These are phyloP conservation scores for Entomophthora muscae DNA, from an alignment of 371 early-diverging fungal species.

Conservation along the genomic window DNA sequence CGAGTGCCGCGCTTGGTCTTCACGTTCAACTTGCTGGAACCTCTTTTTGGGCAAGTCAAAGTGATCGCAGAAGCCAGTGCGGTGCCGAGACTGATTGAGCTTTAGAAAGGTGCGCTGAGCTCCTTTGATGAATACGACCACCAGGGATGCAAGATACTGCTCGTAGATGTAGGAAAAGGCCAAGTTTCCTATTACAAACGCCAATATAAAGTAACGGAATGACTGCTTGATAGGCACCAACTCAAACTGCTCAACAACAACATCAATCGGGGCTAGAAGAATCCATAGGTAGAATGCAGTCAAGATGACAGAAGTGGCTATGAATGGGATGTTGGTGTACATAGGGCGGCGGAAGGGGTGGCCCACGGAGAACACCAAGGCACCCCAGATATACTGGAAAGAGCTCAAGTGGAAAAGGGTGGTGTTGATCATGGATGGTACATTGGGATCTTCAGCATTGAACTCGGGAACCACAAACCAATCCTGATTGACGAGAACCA, in stretches of 20 bases:
- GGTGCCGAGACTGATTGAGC: neutral
- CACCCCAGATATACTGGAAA: constrained; percentile 82
- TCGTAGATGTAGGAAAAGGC: neutral
- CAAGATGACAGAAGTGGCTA: neutral
- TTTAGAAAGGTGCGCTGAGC: neutral
- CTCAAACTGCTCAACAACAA: neutral
- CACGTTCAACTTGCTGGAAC: neutral
- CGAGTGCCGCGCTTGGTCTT: too few species aligned
- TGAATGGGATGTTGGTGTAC: constrained; percentile 41
- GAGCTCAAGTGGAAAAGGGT: constrained; percentile 73
- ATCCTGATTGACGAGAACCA: constrained; percentile 41
- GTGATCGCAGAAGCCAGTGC: neutral
- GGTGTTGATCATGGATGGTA: constrained; percentile 70
- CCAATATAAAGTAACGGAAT: neutral
- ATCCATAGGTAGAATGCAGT: neutral
- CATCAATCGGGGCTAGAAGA: neutral
- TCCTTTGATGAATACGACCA: neutral
- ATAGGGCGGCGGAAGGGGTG: constrained; percentile 78
- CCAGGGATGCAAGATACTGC: neutral
- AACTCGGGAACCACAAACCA: constrained; percentile 44
- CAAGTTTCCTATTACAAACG: neutral
- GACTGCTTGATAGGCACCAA: neutral
- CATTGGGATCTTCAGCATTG: constrained; percentile 48
- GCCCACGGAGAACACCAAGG: constrained; percentile 85
- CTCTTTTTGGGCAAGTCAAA: neutral